phyloP scores from a whole-genome alignment of 2,329 filamentous ascomycete species.

The Calonectria fujianensis region DNA sequence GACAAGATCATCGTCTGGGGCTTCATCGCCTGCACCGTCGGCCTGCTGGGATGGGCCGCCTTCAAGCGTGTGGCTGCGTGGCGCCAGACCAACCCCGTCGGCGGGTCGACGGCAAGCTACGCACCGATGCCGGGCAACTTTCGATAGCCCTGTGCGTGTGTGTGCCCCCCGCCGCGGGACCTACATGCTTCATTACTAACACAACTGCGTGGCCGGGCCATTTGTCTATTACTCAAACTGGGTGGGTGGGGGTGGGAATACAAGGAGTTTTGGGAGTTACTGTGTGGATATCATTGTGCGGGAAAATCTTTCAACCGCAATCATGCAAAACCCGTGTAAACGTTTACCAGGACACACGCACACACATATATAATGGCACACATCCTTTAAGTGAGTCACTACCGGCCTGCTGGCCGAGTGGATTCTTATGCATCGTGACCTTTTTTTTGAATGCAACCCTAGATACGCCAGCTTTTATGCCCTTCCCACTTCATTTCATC shows the following conservation, averaged over 20 bases:
- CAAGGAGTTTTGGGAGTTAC: constrained; percentile 36
- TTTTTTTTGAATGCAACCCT: constrained; percentile 53
- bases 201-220: constrained; percentile 17
- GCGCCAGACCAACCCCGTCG: constrained; percentile 58
- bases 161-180: not conserved
- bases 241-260: constrained; percentile 18
- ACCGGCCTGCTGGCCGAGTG: constrained; percentile 38
- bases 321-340: constrained; percentile 31
- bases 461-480: constrained; percentile 52
- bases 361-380: constrained; percentile 29
- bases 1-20: constrained; percentile 80
- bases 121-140: constrained; percentile 54
- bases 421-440: constrained; percentile 49
- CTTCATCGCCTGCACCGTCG: constrained; percentile 76
- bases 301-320: constrained; percentile 32
- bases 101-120: constrained; percentile 56
- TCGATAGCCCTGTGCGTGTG: constrained; percentile 35
- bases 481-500: constrained; percentile 45
- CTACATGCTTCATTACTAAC: constrained; percentile 14
- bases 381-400: constrained; percentile 29
- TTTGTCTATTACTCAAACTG: constrained; percentile 25
- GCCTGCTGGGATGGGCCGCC: constrained; percentile 76
- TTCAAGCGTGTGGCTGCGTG: constrained; percentile 69
- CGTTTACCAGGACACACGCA: constrained; percentile 32
- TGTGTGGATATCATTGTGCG: constrained; percentile 35